phyloP scores from a whole-genome alignment of 2,329 filamentous ascomycete genomes.

The Apiospora koreana region DNA sequence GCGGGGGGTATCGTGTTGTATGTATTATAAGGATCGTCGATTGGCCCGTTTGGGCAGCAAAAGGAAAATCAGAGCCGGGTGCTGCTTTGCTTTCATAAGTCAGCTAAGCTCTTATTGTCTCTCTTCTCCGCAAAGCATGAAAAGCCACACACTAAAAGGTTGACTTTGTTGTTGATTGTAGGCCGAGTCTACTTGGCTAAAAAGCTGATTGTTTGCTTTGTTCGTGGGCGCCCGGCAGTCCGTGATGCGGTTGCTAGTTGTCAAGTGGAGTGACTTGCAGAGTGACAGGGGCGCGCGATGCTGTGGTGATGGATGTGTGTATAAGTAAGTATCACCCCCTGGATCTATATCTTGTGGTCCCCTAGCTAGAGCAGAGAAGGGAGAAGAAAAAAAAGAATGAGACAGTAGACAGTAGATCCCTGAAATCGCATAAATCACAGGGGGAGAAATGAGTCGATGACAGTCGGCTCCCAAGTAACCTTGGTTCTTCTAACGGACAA shows the following conservation, averaged over 20 bases:
- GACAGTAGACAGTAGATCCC: no score
- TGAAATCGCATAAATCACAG: neutral
- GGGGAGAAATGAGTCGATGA: neutral
- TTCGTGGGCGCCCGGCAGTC: slow-evolving; percentile 5
- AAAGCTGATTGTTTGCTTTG: slow-evolving; percentile 6
- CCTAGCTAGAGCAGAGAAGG: neutral
- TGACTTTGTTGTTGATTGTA: neutral
- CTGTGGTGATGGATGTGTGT: slow-evolving; percentile 4
- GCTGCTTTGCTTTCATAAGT: neutral
- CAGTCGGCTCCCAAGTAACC: neutral
- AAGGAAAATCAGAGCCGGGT: neutral
- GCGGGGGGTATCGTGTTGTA: neutral
- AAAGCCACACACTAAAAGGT: slow-evolving; percentile 4
- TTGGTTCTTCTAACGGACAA: neutral
- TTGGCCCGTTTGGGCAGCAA: neutral
- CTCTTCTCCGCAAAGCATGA: neutral
- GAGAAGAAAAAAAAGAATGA: neutral
- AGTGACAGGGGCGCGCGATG: neutral
- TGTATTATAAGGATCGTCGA: slow-evolving; percentile 2
- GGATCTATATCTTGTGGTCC: neutral
- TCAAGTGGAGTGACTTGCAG: slow-evolving; percentile 5
- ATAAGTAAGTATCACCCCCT: slow-evolving; percentile 8
- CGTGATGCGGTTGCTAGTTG: slow-evolving; percentile 4
- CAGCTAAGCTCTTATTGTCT: neutral
- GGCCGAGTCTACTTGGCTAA: neutral